Percentiles rank a stretch among this genome's conserved stretches.
These are phyloP conservation scores for Francoa sonchifolia DNA, from an alignment of 441 rosid species.

Conservation along the genomic window DNA sequence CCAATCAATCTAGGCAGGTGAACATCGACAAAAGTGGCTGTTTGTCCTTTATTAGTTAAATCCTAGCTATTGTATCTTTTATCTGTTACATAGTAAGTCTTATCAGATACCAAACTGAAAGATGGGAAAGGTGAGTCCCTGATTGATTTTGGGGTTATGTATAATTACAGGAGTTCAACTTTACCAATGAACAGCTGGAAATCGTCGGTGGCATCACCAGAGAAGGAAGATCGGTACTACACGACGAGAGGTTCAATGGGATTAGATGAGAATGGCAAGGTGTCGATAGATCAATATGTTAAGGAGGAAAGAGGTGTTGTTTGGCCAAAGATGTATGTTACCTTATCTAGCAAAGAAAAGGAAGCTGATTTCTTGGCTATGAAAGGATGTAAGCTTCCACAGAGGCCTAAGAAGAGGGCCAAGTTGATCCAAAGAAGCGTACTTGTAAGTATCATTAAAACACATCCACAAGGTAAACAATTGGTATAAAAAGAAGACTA, in stretches of 20 bases:
- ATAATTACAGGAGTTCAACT: constrained; percentile 31
- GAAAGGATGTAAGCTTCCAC: constrained; percentile 92
- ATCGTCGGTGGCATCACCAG: constrained; percentile 38
- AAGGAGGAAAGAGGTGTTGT: constrained; percentile 45
- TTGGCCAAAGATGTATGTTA: constrained; percentile 58
- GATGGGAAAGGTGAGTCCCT: constrained; percentile 1
- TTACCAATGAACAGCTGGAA: constrained; percentile 30
- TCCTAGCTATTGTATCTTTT: not conserved
- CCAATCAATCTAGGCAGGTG: no score
- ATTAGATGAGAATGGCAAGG: constrained; percentile 48
- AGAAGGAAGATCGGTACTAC: constrained; percentile 72
- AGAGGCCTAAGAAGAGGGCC: constrained; percentile 78
- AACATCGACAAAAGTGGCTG: not conserved
- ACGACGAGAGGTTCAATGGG: constrained; percentile 68
- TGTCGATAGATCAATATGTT: constrained; percentile 28
- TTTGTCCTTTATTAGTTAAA: not conserved
- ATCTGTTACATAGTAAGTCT: not conserved
- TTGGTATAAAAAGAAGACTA: no score
- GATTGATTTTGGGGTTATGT: not conserved
- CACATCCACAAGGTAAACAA: no score
- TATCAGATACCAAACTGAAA: not conserved
- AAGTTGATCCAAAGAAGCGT: constrained; percentile 68
- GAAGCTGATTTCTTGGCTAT: constrained; percentile 88
- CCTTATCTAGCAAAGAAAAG: constrained; percentile 79
- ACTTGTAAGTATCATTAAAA: constrained; percentile 44